Percentiles rank a stretch among this genome's conserved stretches.
These are phyloP conservation scores for Cymodocea nodosa DNA, from an alignment of 116 monocot genomes.

Conservation along the genomic window DNA sequence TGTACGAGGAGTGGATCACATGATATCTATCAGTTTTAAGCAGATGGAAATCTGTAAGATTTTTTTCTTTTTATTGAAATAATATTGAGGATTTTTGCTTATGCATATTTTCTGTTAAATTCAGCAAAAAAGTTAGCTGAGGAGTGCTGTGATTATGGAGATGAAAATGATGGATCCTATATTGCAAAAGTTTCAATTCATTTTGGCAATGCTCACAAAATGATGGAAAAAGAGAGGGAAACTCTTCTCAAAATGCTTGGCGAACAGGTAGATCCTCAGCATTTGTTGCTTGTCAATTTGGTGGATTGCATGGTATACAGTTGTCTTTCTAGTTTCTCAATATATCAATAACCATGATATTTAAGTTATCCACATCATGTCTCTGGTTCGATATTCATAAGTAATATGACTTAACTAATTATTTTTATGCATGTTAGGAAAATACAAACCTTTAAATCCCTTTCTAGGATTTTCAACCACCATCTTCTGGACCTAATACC, in stretches of 20 bases:
- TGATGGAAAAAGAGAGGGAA: slow-evolving; percentile 71
- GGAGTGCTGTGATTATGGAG: slow-evolving; percentile 77
- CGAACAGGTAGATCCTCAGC: slow-evolving; percentile 36
- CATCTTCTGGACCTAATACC: no score
- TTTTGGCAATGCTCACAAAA: slow-evolving; percentile 62
- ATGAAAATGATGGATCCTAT: slow-evolving; percentile 32
- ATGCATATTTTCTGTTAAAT: neutral
- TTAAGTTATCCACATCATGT: no score
- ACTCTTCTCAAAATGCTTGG: slow-evolving; percentile 47
- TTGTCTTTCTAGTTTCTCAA: no score
- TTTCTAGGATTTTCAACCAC: no score
- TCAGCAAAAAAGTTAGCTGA: slow-evolving; percentile 74
- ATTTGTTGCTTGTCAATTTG: no score
- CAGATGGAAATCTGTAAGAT: slow-evolving; percentile 69
- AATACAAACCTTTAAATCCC: no score
- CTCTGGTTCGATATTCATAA: no score
- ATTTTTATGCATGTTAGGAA: no score
- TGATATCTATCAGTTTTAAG: slow-evolving; percentile 58
- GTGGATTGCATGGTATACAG: no score
- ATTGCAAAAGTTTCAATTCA: slow-evolving; percentile 63
- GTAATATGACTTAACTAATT: no score
- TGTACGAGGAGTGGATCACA: slow-evolving; percentile 41
- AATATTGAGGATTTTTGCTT: neutral
- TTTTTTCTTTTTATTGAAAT: slow-evolving; percentile 16
- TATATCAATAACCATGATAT: no score